phyloP scores from a whole-genome alignment of 31 red algal species.

The Porphyra umbilicalis region DNA sequence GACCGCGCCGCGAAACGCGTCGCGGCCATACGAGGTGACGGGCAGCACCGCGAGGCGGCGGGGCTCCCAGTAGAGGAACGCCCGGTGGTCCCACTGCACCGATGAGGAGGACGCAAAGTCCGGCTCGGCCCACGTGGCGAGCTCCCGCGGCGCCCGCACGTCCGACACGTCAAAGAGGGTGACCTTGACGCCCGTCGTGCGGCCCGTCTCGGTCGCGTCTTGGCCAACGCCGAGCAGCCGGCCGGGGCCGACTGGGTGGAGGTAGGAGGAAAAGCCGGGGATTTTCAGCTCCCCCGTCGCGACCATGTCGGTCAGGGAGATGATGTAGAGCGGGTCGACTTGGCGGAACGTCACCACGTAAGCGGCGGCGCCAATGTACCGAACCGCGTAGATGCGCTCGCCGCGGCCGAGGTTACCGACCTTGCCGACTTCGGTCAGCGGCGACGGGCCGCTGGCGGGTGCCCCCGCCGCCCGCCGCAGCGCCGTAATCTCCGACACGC shows the following conservation, averaged over 20 bases:
- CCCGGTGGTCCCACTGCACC: slow-evolving; percentile 52
- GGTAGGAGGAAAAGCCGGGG: slow-evolving; percentile 58
- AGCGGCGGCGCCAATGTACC: slow-evolving; percentile 30
- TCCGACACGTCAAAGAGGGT: slow-evolving; percentile 51
- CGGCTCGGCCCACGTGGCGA: slow-evolving; percentile 18
- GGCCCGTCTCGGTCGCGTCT: slow-evolving; percentile 24
- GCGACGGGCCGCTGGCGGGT: neutral
- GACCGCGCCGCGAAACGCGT: slow-evolving; percentile 14
- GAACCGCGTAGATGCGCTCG: slow-evolving; percentile 52
- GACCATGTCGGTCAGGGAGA: slow-evolving; percentile 31
- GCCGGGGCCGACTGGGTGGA: slow-evolving; percentile 37
- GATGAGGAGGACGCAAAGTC: slow-evolving; percentile 16
- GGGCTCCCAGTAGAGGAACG: slow-evolving; percentile 50
- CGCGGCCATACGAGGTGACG: slow-evolving; percentile 2
- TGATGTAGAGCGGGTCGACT: slow-evolving; percentile 48
- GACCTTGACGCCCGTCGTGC: slow-evolving; percentile 31
- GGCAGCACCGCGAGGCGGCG: slow-evolving; percentile 36
- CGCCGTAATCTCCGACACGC: slow-evolving; percentile 25
- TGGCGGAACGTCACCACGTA: slow-evolving; percentile 60
- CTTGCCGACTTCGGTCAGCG: slow-evolving; percentile 19
- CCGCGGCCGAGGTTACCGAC: slow-evolving; percentile 43
- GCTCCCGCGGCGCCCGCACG: slow-evolving; percentile 20
- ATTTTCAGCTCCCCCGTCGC: slow-evolving; percentile 55
- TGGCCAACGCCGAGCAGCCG: slow-evolving; percentile 57
- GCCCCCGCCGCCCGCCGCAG: too few species aligned